Conservation (phyloP, 2,329 filamentous ascomycete species). For the Phyllosticta citriasiana region DNA sequence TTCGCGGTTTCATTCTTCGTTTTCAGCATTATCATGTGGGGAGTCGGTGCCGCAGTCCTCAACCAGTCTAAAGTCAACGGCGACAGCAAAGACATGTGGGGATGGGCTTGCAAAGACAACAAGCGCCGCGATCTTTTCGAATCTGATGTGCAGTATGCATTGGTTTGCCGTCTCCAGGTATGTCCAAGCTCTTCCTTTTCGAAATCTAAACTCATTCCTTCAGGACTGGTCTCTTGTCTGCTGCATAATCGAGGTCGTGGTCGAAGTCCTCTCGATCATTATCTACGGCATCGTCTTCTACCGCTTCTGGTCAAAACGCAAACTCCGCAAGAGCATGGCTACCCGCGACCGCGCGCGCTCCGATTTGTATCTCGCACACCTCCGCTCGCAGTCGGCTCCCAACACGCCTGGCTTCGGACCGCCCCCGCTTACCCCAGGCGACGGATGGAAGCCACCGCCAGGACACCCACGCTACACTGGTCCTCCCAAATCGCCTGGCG, state of each 20-base stretch:
- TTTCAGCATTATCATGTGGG: constrained; percentile 88
- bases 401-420: constrained; percentile 81
- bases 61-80: constrained; percentile 66
- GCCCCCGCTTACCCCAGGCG: constrained; percentile 50
- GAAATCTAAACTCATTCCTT: constrained; percentile 7
- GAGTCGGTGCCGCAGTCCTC: constrained; percentile 71
- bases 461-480: constrained; percentile 34
- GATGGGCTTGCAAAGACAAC: constrained; percentile 94
- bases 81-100: constrained; percentile 85
- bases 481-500: constrained; percentile 13
- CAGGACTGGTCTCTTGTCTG: constrained; percentile 94
- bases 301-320: constrained; percentile 93
- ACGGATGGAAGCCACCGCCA: constrained; percentile 36
- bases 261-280: constrained; percentile 82
- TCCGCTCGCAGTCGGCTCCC: constrained; percentile 69
- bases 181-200: background rate
- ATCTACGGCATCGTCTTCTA: constrained; percentile 96
- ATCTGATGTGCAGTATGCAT: constrained; percentile 74
- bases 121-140: constrained; percentile 66
- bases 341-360: constrained; percentile 86
- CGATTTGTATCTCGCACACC: constrained; percentile 75
- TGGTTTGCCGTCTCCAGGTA: constrained; percentile 81
- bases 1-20: constrained; percentile 92
- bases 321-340: constrained; percentile 94
- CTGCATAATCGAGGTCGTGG: constrained; percentile 90